Conservation (phyloP, 148 eudicot species). For the Linanthus parryae region DNA sequence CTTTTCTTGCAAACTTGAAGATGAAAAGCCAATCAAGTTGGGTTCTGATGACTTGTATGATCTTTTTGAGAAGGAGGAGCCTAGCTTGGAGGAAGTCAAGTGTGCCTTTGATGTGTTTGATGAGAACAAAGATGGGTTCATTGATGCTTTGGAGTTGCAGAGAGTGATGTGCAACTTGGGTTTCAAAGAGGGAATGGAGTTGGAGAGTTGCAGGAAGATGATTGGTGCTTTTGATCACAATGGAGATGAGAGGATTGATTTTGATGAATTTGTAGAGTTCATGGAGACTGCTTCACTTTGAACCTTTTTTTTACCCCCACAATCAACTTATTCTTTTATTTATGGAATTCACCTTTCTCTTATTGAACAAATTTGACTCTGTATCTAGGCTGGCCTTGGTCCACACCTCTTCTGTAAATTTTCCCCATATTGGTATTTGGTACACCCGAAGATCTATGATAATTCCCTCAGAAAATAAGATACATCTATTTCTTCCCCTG, state of each 20-base stretch:
- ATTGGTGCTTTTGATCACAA: constrained; percentile 26
- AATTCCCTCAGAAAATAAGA: too few species aligned
- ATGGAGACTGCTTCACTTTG: constrained; percentile 17
- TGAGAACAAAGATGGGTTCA: constrained; percentile 27
- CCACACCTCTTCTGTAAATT: too few species aligned
- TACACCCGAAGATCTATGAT: too few species aligned
- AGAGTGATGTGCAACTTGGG: constrained; percentile 19
- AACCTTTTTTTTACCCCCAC: too few species aligned
- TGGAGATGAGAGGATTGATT: constrained; percentile 34
- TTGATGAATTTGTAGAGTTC: constrained; percentile 24
- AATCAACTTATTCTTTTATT: too few species aligned
- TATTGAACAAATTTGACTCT: too few species aligned
- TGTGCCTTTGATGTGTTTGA: constrained; percentile 35
- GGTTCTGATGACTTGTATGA: constrained; percentile 7
- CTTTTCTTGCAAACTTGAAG: background rate
- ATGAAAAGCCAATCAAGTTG: background rate
- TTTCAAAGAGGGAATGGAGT: constrained; percentile 12
- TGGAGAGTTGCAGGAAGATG: constrained; percentile 27
- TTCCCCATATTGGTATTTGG: too few species aligned
- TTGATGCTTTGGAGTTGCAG: constrained; percentile 28
- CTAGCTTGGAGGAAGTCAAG: constrained; percentile 26
- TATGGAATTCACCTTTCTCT: too few species aligned
- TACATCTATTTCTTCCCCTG: too few species aligned
- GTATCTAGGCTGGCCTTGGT: too few species aligned
- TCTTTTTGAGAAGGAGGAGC: constrained; percentile 24